phyloP scores from a whole-genome alignment of 495 filamentous ascomycete species.

The Pseudomonodictys pantanalensis region DNA sequence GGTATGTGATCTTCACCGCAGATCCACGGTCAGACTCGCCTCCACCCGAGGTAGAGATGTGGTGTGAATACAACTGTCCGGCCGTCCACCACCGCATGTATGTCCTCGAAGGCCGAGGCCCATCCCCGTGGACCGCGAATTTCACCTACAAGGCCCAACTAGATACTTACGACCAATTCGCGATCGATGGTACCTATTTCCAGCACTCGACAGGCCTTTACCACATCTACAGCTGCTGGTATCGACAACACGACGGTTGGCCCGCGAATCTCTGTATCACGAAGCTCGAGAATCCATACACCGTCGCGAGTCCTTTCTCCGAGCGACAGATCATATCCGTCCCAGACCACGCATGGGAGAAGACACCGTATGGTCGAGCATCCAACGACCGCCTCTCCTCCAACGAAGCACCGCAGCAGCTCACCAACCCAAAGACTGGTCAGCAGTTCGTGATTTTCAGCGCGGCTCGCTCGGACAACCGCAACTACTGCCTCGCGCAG shows the following conservation, averaged over 20 bases:
- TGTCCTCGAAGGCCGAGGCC: constrained; percentile 43
- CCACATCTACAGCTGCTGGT: constrained; percentile 54
- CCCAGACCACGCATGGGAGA: constrained; percentile 49
- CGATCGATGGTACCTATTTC: constrained; percentile 54
- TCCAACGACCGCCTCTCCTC: constrained; percentile 45
- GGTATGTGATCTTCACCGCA: constrained; percentile 55
- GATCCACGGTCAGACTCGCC: constrained; percentile 47
- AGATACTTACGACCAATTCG: constrained; percentile 52
- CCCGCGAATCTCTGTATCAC: constrained; percentile 54
- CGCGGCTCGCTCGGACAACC: constrained; percentile 49
- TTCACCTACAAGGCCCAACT: constrained; percentile 47
- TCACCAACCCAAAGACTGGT: constrained; percentile 48
- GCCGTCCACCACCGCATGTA: constrained; percentile 54
- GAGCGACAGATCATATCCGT: constrained; percentile 47
- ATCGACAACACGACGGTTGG: constrained; percentile 47
- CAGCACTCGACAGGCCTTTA: constrained; percentile 43
- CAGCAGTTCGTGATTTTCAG: constrained; percentile 50
- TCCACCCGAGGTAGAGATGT: constrained; percentile 38
- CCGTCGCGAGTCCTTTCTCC: constrained; percentile 43
- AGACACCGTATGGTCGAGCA: constrained; percentile 48
- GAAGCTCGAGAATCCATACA: constrained; percentile 48
- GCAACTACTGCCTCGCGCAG: constrained; percentile 46
- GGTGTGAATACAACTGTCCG: constrained; percentile 39
- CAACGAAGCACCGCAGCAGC: constrained; percentile 52
- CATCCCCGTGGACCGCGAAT: constrained; percentile 46